Evolutionary conservation across 192 early-diverging fungal genomes (phyloP).

Genomic region (Pilobolus umbonatus): DNA sequence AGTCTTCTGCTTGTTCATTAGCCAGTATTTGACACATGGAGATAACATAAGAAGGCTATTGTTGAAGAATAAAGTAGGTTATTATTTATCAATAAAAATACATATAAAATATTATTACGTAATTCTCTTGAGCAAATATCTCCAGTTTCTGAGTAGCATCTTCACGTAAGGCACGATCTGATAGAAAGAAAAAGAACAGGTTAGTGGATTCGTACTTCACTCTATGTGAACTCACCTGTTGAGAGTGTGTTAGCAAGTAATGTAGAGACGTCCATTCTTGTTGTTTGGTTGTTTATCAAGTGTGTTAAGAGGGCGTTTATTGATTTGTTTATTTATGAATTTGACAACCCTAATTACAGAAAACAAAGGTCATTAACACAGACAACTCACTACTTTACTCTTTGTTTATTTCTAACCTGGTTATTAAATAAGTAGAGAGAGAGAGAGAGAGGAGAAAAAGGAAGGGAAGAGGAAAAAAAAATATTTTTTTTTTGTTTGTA

Average conservation of each 20-base stretch:
- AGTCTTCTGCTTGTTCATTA: conserved; percentile 60
- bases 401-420: too few relatives aligned
- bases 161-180: conserved; percentile 74
- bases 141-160: conserved; percentile 77
- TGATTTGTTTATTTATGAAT: too few relatives aligned
- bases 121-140: conserved; percentile 68
- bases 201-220: not conserved
- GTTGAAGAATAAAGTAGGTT: conserved; percentile 1
- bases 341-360: too few relatives aligned
- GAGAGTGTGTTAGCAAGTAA: conserved; percentile 77
- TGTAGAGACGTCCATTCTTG: conserved; percentile 61
- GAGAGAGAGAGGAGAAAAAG: too few relatives aligned
- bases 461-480: too few relatives aligned
- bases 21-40: conserved; percentile 78
- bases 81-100: conserved; percentile 4
- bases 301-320: too few relatives aligned
- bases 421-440: too few relatives aligned
- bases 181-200: conserved; percentile 8
- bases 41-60: conserved; percentile 61
- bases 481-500: too few relatives aligned
- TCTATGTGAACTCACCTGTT: conserved; percentile 42
- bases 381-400: too few relatives aligned
- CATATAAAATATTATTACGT: conserved; percentile 58
- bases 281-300: not conserved
- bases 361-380: too few relatives aligned